These are phyloP conservation scores for Diaporthe sp. DNA, from an alignment of 2,329 filamentous ascomycete species.

Conservation along the genomic window DNA sequence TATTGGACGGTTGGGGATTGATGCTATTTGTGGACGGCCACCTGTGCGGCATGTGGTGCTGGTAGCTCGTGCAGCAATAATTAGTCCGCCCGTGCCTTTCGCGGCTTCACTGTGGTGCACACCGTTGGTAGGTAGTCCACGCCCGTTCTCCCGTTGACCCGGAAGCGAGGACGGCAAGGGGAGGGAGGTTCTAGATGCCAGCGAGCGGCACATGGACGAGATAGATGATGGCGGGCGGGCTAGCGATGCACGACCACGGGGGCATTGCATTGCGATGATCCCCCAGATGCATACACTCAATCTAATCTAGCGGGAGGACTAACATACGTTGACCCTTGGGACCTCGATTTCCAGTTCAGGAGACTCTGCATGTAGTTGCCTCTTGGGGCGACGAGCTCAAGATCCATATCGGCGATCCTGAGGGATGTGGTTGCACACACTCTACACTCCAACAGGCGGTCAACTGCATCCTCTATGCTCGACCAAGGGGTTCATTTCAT, in stretches of 20 bases:
- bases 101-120: neutral
- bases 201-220: conserved; percentile 8
- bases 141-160: neutral
- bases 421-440: neutral
- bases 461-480: neutral
- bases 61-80: neutral
- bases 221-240: conserved; percentile 24
- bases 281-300: neutral
- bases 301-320: neutral
- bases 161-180: conserved; percentile 12
- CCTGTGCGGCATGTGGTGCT: neutral
- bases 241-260: conserved; percentile 24
- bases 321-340: neutral
- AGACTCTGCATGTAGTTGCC: neutral
- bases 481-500: neutral
- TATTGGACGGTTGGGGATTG: neutral
- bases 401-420: neutral
- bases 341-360: neutral
- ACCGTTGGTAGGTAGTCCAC: neutral
- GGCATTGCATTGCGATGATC: neutral
- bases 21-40: conserved; percentile 25
- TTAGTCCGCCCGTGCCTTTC: neutral
- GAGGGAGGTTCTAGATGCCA: neutral
- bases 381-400: neutral
- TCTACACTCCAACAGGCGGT: neutral